Conservation (phyloP, 768 basidiomycete species). For the Collybiopsis confluens region DNA sequence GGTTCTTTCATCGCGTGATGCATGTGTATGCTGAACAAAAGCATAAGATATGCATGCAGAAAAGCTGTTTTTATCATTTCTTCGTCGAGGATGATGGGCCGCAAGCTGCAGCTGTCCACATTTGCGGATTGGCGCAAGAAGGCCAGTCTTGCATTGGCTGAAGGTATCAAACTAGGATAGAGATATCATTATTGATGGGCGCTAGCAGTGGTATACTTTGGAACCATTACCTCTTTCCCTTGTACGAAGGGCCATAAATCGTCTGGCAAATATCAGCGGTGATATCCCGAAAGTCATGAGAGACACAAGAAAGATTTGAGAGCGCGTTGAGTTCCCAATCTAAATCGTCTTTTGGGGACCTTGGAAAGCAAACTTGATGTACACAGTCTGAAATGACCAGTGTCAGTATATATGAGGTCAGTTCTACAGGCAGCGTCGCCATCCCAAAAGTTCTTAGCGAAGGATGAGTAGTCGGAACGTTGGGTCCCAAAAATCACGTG, state of each 20-base stretch:
- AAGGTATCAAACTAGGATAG: neutral
- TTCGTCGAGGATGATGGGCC: neutral
- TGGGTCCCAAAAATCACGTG: too few relatives aligned
- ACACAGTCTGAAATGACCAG: neutral
- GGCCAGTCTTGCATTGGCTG: neutral
- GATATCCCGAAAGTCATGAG: neutral
- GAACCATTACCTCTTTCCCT: neutral
- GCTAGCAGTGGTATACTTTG: neutral
- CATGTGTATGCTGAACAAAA: neutral
- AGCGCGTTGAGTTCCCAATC: slow-evolving; percentile 1
- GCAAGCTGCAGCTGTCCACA: neutral
- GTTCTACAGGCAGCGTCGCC: neutral
- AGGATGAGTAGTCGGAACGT: neutral
- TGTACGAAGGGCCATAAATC: neutral
- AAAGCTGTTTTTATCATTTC: neutral
- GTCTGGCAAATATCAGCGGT: neutral
- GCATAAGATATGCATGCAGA: neutral
- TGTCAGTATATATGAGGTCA: neutral
- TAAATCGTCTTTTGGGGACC: neutral
- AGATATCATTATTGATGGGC: neutral
- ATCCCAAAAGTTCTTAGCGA: neutral
- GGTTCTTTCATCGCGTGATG: neutral
- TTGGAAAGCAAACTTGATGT: neutral
- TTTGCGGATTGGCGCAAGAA: neutral
- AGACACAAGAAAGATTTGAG: neutral